Base-by-base conservation (phyloP, 2,329 filamentous ascomycete species). In the Ceratocystis variospora region DNA sequence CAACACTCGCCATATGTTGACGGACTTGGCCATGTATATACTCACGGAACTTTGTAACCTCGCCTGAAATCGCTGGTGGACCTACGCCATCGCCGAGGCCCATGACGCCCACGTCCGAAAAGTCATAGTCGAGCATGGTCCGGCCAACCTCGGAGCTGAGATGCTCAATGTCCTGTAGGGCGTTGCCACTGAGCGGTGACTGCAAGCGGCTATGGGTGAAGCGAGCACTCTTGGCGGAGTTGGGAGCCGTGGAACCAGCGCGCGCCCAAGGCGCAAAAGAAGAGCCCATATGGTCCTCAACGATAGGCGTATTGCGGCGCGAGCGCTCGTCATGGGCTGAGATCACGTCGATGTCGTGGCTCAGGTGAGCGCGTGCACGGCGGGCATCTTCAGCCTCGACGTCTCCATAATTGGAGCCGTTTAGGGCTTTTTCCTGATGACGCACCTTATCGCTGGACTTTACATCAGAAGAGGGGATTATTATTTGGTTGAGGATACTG, bases 231-330 rank as follows among this genome's bases (percentile, higher is more conserved):
- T 77, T 63, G 2, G 78, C 79, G 0, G 81, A 83, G 12, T 77
- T 76, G 0, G 78, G 80, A 0, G 79, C 72, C 2, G 74, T 72
- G 0, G 80, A 83, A 2, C 75, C 76, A 10, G 72, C 69, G 2
- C 78, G 79, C 68, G 80, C 81, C 81, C 81, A 83, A 3, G 81
- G 81, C 71, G 79, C 75, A 66, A 80, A 73, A 17, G 78, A 79
- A 1, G 79, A 81, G 0, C 79, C 81, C 59, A 82, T 81, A 64
- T 86, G 82, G 67, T 95, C 88, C 3, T 84, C 83, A 64, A 94
- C 80, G 6, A 83, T 81, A 0, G 79, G 82, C 0, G 83, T 87
- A n/a, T 55, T 55, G 15, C 66, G 66, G 22, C 66, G 66, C 25
- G 66, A 65, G 7, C 61, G 66, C 25, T 68, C 66, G n/a, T 63